Base-by-base conservation (phyloP, 139 green algal genomes). In the Deuterostichococcus epilithicus region DNA sequence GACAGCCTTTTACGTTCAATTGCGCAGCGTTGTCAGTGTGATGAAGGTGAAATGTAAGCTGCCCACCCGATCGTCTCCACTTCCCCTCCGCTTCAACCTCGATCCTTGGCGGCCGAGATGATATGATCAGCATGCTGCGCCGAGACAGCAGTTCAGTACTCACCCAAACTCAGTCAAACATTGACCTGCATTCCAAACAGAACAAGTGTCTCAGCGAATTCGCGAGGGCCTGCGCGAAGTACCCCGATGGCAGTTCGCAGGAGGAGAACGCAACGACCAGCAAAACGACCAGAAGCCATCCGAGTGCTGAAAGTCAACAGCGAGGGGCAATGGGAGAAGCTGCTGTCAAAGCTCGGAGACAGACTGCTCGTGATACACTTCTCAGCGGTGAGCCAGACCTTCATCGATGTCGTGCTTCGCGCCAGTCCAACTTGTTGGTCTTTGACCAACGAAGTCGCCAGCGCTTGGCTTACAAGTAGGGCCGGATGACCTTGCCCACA, bases 291-390 rank as follows among this genome's bases (percentile, higher is more conserved):
- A 5, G 52, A 63, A 28, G 30, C n/a, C 15, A 28, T 6, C 28
- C 63, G 63, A 28, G 63, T 69, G 30, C 30, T 69, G 30, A 15
- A 28, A 69, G 15, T 75, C 38, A 75, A 47, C 39, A 28, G 66
- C 28, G 39, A n/a, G 25, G 73, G 52, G 0, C 73, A 78, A 20
- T 78, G 59, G 59, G 28, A 78, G 0, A 69, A 78, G 59, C 36
- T 78, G 35, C 32, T 65, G 22, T 66, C 22, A 1, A 78, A 78
- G 32, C 13, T 42, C 13, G 59, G 73, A 23, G 63, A 78, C 33
- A 38, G 60, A 20, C 63, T 78, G 25, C 37, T 78, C 5, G 32
- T 78, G 18, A 35, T 72, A 26, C 73, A 72, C 38, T 72, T 65
- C 60, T 69, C 26, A 35, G 59, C 73, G 60, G 73, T 78, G 36